Base-by-base conservation (phyloP, 2,329 filamentous ascomycete species). In the Aspergillus carbonarius region DNA sequence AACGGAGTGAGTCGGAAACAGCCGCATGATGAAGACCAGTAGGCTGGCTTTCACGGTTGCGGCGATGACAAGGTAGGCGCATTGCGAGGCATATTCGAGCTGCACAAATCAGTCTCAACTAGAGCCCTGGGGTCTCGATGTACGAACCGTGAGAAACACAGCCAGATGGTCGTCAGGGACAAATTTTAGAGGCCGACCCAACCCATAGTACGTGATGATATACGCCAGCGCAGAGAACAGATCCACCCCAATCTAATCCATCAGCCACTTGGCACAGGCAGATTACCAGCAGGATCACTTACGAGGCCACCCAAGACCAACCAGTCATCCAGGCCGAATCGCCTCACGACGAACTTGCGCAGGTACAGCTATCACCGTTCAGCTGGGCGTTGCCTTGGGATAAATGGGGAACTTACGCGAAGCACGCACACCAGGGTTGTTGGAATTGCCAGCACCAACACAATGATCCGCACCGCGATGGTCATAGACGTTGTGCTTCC, bases 311-410 rank as follows among this genome's bases (percentile, higher is more conserved):
- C n/a, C 9, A 63, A 49, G n/a, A 63, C 63, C 15, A 63, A 17
- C 40, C 54, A 63, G 44, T 65, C 63, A 32, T 65, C 63, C 2
- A 63, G 30, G 4, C 63, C 63, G 35, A 65, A 65, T 3, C 35
- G 35, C 3, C 52, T 54, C 32, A 54, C 50, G 9, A 65, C 55
- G 35, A 62, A 63, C 32, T 53, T 59, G 23, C 63, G 63, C 49
- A 62, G 30, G 42, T 63, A 65, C 20, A 65, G 47, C 63, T 64
- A 40, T 30, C 13, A 42, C 50, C 10, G 15, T 13, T 53, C 27
- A 53, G 50, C n/a, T 23, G 27, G 30, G 15, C 13, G 9, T 34
- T 6, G 5, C n/a, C 10, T 35, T 15, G 35, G 15, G n/a, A 32
- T 52, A 12, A 27, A 17, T 15, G 23, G 13, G 4, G 20, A 30